These are phyloP conservation scores for Myotisia sp. DNA, from an alignment of 2,329 filamentous ascomycete species.

Conservation along the genomic window DNA sequence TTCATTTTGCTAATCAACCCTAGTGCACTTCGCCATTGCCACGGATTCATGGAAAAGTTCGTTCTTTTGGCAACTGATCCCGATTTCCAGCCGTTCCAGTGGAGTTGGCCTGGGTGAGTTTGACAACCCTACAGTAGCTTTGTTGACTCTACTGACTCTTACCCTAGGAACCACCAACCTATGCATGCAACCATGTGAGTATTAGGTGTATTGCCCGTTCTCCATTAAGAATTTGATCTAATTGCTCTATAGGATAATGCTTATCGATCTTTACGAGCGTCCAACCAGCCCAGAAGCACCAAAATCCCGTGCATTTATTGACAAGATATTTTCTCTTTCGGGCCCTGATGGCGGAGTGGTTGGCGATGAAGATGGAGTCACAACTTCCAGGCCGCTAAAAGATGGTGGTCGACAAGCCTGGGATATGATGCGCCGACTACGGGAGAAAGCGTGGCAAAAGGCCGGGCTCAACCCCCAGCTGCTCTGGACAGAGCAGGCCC, in stretches of 20 bases:
- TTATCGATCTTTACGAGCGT: conserved; percentile 36
- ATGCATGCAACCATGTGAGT: conserved; percentile 31
- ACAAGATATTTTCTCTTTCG: conserved; percentile 33
- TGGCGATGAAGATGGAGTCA: conserved; percentile 32
- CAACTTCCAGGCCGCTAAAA: conserved; percentile 30
- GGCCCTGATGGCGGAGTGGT: conserved; percentile 34
- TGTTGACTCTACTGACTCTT: conserved; percentile 10
- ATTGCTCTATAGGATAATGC: conserved; percentile 27
- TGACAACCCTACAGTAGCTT: background rate
- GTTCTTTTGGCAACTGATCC: conserved; percentile 34
- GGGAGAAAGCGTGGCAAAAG: conserved; percentile 36
- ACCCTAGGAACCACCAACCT: conserved; percentile 26
- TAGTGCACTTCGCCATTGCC: conserved; percentile 33
- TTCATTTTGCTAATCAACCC: background rate
- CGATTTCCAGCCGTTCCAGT: conserved; percentile 35
- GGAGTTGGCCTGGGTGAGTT: conserved; percentile 34
- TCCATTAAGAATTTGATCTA: background rate
- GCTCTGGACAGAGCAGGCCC: conserved; percentile 34
- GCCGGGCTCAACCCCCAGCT: conserved; percentile 33
- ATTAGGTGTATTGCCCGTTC: background rate
- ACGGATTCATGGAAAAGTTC: conserved; percentile 37
- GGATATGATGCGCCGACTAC: conserved; percentile 35
- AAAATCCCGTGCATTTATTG: conserved; percentile 33
- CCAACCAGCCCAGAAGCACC: conserved; percentile 32
- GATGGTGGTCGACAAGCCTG: conserved; percentile 37